These are phyloP conservation scores for Trichoderma erinaceum DNA, from an alignment of 495 filamentous ascomycete species.

Conservation along the genomic window DNA sequence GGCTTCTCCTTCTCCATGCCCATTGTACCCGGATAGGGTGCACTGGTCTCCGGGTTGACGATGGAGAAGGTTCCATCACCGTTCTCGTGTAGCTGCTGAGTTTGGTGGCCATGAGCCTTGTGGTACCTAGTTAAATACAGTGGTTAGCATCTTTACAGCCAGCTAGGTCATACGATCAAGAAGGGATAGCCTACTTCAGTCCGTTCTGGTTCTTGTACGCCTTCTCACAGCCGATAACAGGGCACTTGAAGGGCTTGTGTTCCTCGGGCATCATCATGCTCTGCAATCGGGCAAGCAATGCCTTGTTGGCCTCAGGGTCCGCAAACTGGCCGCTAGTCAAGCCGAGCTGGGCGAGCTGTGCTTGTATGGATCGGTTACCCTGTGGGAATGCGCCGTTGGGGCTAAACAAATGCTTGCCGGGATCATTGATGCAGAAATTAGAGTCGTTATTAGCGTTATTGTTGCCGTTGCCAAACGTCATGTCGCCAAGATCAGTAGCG, in stretches of 20 bases:
- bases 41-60: slow-evolving; percentile 89
- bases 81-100: slow-evolving; percentile 92
- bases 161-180: not conserved
- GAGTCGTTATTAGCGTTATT: slow-evolving; percentile 22
- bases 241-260: slow-evolving; percentile 93
- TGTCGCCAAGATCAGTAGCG: slow-evolving; percentile 15
- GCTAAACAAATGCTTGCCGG: slow-evolving; percentile 87
- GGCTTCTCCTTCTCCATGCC: slow-evolving; percentile 99
- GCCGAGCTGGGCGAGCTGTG: slow-evolving; percentile 31
- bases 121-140: slow-evolving; percentile 48
- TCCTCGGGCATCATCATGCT: slow-evolving; percentile 55
- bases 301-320: slow-evolving; percentile 16
- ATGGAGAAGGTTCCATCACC: slow-evolving; percentile 96
- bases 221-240: slow-evolving; percentile 98
- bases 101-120: slow-evolving; percentile 86
- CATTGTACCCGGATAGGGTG: slow-evolving; percentile 88
- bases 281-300: slow-evolving; percentile 14
- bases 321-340: slow-evolving; percentile 20
- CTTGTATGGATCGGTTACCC: slow-evolving; percentile 72
- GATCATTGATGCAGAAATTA: slow-evolving; percentile 77
- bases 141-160: slow-evolving; percentile 30
- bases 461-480: slow-evolving; percentile 28
- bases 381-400: slow-evolving; percentile 71
- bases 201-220: slow-evolving; percentile 99
- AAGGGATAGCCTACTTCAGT: slow-evolving; percentile 61